Evolutionary conservation across 768 basidiomycete species (phyloP), one percentile per base, ranked within the genome.

Genomic region (Austroboletus eburneus): DNA sequence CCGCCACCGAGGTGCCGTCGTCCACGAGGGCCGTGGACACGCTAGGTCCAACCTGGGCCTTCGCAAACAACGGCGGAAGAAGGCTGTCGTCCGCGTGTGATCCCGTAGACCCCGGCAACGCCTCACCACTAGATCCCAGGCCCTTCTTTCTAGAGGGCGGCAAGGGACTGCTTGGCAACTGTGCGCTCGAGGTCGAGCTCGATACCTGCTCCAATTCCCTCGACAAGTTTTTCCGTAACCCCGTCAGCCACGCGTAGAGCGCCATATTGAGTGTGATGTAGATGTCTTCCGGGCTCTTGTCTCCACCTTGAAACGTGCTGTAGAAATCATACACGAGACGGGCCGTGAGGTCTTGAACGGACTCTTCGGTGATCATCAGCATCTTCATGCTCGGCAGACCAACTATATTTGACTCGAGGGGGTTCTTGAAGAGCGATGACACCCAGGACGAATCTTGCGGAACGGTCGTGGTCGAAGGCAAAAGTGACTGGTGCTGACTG

Each of bases 221-320:
- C 13, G 81, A 72, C 55, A 90, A 68, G 49, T 80, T 87, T 64
- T 87, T 90, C 47, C 86, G 79, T 33, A 90, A 73, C 20, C 84
- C 65, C 2, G 85, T 87, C 37, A 91, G 76, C 87, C 87, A 90
- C 9, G 86, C 79, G 58, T 91, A 91, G 2, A 91, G 70, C 0
- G 83, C 76, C 58, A 90, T 80, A 68, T 92, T 91, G 53, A 92
- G 72, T 4, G 87, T 85, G 65, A 92, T 88, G 64, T 85, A 91
- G 45, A 92, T 89, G 54, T 88, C 85, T 54, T 89, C 83, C 24
- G 75, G 72, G 41, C 79, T 77, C 54, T 72, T 69, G 65, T 71
- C 69, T 21, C 74, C 77, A 48, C 73, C 69, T 22, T 78, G 77
- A 61, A 89, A 90, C 46, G 75, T 69, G 58, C 84, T 87, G 65